Percentiles rank a stretch among this genome's conserved stretches.
Conservation (phyloP, 306 rosid genomes). For the Vicia faba region DNA sequence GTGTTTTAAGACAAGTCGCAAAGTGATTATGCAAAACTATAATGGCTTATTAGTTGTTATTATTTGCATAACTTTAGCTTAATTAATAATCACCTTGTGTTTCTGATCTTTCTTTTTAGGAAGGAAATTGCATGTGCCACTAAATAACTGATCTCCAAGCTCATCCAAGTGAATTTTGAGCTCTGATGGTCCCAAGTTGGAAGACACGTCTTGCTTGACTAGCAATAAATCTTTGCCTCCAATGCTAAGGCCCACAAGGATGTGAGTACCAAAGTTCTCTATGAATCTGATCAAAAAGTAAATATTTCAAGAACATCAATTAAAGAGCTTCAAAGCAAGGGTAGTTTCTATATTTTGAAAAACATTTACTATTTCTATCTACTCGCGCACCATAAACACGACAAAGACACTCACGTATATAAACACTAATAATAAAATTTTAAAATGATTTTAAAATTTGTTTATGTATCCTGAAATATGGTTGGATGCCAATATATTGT, state of each 20-base stretch:
- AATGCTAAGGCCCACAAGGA: slow-evolving; percentile 82
- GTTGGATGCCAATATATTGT: too few relatives aligned
- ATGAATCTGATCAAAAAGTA: slow-evolving; percentile 59
- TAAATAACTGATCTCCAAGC: slow-evolving; percentile 87
- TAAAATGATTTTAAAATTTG: too few relatives aligned
- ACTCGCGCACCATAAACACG: too few relatives aligned
- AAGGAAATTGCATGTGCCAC: slow-evolving; percentile 74
- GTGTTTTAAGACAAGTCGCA: slow-evolving; percentile 26
- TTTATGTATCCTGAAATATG: too few relatives aligned
- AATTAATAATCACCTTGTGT: slow-evolving; percentile 47
- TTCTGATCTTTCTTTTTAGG: slow-evolving; percentile 68
- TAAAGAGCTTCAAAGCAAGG: slow-evolving; percentile 10
- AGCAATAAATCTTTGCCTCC: slow-evolving; percentile 77
- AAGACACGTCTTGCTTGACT: slow-evolving; percentile 77
- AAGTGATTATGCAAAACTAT: slow-evolving; percentile 15
- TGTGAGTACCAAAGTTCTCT: slow-evolving; percentile 86
- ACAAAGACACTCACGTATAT: too few relatives aligned
- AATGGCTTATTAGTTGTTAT: background rate
- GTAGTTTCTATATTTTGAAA: background rate
- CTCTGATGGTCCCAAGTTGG: slow-evolving; percentile 61
- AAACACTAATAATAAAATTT: too few relatives aligned
- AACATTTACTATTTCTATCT: too few relatives aligned
- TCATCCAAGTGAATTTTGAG: slow-evolving; percentile 72
- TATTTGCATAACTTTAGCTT: slow-evolving; percentile 21
- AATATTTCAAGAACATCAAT: slow-evolving; percentile 21